Evolutionary conservation across 2,329 filamentous ascomycete genomes (phyloP).

Genomic region (Pseudohalonectria lignicola): DNA sequence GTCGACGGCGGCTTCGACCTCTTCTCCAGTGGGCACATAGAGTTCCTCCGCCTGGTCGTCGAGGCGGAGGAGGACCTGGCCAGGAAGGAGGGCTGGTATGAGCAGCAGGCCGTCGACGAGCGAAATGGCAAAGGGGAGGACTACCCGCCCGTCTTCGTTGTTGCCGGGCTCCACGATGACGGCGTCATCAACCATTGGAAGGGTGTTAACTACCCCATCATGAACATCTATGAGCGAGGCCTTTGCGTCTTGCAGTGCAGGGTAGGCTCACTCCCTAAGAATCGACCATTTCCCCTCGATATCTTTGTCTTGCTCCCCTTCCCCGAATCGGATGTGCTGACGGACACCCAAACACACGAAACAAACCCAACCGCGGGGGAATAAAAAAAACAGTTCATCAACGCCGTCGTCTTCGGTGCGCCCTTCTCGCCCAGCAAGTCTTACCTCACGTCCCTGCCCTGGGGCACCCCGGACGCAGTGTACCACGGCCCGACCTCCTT

Average conservation of each 20-base stretch:
- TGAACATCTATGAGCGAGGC: slow-evolving; percentile 96
- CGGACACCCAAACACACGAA: not conserved
- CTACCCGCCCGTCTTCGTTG: slow-evolving; percentile 75
- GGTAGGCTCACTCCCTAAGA: too few relatives aligned
- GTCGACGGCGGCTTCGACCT: slow-evolving; percentile 95
- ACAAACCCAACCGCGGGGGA: too few relatives aligned
- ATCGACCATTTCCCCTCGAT: too few relatives aligned
- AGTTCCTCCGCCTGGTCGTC: slow-evolving; percentile 74
- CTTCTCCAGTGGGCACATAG: slow-evolving; percentile 94
- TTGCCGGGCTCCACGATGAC: slow-evolving; percentile 91
- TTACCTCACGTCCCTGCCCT: slow-evolving; percentile 67
- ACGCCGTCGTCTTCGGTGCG: slow-evolving; percentile 79
- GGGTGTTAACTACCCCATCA: slow-evolving; percentile 96
- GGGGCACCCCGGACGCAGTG: slow-evolving; percentile 64
- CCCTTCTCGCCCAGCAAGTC: slow-evolving; percentile 74
- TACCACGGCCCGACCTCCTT: slow-evolving; percentile 96
- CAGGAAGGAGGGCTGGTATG: slow-evolving; percentile 61
- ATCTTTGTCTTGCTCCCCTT: slow-evolving; percentile 5
- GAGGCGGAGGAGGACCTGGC: slow-evolving; percentile 62
- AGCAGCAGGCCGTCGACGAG: slow-evolving; percentile 49
- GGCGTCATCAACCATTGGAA: slow-evolving; percentile 94
- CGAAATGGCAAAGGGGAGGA: slow-evolving; percentile 57
- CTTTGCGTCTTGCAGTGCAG: slow-evolving; percentile 93
- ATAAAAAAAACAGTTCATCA: slow-evolving; percentile 78
- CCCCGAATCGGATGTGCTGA: too few relatives aligned